These are phyloP conservation scores for Pseudopyricularia cyperi DNA, from an alignment of 2,329 filamentous ascomycete species.

Conservation along the genomic window DNA sequence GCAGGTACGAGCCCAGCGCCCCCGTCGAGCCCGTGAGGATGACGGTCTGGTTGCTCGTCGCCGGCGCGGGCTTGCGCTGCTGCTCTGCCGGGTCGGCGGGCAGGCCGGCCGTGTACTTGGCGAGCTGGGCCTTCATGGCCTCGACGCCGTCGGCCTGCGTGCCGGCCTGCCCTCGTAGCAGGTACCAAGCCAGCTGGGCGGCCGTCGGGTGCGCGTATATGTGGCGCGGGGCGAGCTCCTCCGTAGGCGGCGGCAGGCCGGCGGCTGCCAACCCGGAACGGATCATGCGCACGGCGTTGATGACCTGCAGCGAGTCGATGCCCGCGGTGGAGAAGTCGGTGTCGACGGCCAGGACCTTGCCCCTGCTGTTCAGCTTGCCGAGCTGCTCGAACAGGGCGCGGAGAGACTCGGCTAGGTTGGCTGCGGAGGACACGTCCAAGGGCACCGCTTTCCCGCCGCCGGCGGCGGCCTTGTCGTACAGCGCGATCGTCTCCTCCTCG, in stretches of 20 bases:
- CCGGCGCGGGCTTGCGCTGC: constrained; percentile 13
- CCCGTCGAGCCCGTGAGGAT: constrained; percentile 36
- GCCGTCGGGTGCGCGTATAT: constrained; percentile 25
- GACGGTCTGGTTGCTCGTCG: constrained; percentile 23
- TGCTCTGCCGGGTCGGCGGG: constrained; percentile 5
- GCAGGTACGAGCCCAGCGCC: constrained; percentile 32
- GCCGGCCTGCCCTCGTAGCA: no score
- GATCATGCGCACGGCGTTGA: constrained; percentile 21
- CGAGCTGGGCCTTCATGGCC: constrained; percentile 18
- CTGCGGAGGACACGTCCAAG: constrained; percentile 16
- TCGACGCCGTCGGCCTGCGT: constrained; percentile 11
- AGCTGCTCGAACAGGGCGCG: constrained; percentile 15
- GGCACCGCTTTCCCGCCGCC: constrained; percentile 9
- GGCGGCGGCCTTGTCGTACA: constrained; percentile 19
- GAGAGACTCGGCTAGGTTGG: constrained; percentile 17
- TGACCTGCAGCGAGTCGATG: constrained; percentile 28
- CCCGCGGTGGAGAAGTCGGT: constrained; percentile 25
- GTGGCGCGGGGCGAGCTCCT: constrained; percentile 19
- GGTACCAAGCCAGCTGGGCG: constrained; percentile 18
- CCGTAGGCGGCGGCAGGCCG: constrained; percentile 16
- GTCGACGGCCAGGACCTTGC: constrained; percentile 14
- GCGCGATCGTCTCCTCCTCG: constrained; percentile 24
- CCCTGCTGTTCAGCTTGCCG: constrained; percentile 6
- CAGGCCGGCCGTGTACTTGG: constrained; percentile 21
- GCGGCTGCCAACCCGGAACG: constrained; percentile 17